Conservation (phyloP, 2,329 filamentous ascomycete species). For the Coniella lustricola region DNA sequence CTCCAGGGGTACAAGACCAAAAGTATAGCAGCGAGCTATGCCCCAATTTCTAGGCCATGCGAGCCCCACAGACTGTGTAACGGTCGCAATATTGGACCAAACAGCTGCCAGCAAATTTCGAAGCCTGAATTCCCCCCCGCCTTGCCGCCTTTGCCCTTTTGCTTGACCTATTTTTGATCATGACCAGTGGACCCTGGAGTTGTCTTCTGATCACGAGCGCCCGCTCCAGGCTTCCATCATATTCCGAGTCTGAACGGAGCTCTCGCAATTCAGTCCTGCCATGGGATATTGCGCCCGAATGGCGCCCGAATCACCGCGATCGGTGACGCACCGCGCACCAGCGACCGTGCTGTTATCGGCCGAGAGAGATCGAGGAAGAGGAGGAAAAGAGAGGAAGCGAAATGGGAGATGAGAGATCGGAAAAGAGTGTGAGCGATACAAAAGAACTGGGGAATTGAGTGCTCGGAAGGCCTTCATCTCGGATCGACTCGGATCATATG, state of each 20-base stretch:
- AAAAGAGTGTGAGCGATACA: no score
- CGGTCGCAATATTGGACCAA: slow-evolving; percentile 10
- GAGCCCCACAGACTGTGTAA: slow-evolving; percentile 4
- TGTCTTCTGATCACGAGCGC: neutral
- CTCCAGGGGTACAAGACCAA: neutral
- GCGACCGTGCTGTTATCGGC: no score
- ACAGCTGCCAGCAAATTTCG: slow-evolving; percentile 11
- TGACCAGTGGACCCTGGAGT: neutral
- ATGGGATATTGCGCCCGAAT: no score
- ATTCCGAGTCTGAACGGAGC: no score
- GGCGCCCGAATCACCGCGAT: no score
- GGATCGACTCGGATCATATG: neutral
- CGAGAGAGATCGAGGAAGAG: no score
- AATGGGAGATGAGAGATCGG: no score
- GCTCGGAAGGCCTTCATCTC: no score
- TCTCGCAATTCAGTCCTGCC: no score
- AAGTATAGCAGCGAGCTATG: neutral
- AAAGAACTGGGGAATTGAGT: no score
- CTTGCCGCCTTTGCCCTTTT: neutral
- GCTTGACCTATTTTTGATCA: slow-evolving; percentile 5
- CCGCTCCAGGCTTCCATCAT: neutral
- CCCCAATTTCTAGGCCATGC: neutral
- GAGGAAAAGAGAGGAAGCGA: no score
- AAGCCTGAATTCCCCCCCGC: slow-evolving; percentile 3
- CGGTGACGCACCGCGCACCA: no score